phyloP scores from a whole-genome alignment of 2,329 filamentous ascomycete genomes.

The Kalmusia sp. region DNA sequence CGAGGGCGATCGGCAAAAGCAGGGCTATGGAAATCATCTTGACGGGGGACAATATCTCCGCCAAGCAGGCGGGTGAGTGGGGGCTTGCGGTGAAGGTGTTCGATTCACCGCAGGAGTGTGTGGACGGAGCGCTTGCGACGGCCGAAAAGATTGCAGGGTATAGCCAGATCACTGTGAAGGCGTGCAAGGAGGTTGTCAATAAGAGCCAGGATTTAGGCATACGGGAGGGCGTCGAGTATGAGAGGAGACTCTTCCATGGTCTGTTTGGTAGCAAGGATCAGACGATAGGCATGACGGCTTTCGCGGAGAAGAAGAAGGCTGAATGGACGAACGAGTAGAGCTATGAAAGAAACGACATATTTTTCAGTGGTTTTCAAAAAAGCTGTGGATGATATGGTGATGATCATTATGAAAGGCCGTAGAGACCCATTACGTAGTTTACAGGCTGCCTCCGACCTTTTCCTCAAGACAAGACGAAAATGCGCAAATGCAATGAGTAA shows the following conservation, averaged over 20 bases:
- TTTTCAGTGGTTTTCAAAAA: too few species aligned
- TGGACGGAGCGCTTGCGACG: slow-evolving; percentile 80
- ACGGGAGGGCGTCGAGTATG: slow-evolving; percentile 91
- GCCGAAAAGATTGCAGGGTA: slow-evolving; percentile 90
- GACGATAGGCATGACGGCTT: slow-evolving; percentile 94
- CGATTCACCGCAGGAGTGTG: slow-evolving; percentile 78
- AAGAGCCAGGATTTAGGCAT: slow-evolving; percentile 94
- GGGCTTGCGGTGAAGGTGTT: slow-evolving; percentile 87
- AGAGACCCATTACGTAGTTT: neutral
- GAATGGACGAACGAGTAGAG: slow-evolving; percentile 7
- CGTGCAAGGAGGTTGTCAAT: slow-evolving; percentile 97
- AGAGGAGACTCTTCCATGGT: slow-evolving; percentile 90
- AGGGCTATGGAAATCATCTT: slow-evolving; percentile 57
- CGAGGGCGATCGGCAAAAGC: slow-evolving; percentile 64
- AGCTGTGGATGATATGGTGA: too few species aligned
- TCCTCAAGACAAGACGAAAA: neutral
- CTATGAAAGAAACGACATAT: neutral
- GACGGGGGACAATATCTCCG: slow-evolving; percentile 72
- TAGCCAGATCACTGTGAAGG: slow-evolving; percentile 85
- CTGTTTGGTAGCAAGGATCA: slow-evolving; percentile 95
- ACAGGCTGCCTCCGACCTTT: neutral
- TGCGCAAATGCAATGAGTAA: neutral
- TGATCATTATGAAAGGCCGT: neutral
- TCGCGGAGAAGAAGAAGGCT: slow-evolving; percentile 70
- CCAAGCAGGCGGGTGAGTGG: slow-evolving; percentile 86